Evolutionary conservation across 495 filamentous ascomycete species (phyloP), one percentile per base, ranked within the genome.

Genomic region (Clavariopsis aquatica): DNA sequence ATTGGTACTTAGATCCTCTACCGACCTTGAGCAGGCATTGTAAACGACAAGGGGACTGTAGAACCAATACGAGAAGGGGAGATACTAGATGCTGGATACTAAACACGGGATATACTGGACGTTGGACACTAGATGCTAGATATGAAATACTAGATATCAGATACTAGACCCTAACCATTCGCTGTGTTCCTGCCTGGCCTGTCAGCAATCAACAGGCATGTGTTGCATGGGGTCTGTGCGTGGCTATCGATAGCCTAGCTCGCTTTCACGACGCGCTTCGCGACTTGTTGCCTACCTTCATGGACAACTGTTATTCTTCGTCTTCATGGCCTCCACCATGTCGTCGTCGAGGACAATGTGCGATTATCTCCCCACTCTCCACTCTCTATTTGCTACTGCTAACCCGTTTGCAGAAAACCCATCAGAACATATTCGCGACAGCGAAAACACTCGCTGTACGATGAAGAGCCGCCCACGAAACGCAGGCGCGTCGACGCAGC

Each of bases 401-500:
- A 66, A 66, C 41, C 0, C 6, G 12, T 19, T 4, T 26, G 2
- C 43, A 71, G 71, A 43, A 63, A 62, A 23, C 22, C 49, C n/a
- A 34, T 69, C 5, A 69, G 49, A 52, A 73, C 71, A 5, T 73
- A 73, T 65, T 64, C 71, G 47, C 71, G 71, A 59, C 65, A 62
- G n/a, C 52, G 45, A 60, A 73, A 59, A 60, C 65, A 52, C 31
- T 54, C 61, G 23, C 36, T 71, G 24, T 28, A 62, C 58, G 62
- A 69, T 64, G 57, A 68, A 41, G 65, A 71, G 29, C 71, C 65
- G 13, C 45, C 69, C 10, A 28, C 68, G 19, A 71, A 73, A 46
- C 68, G 69, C 20, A 64, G 65, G 45, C 68, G 67, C 58, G 59
- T 66, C 46, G 59, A 71, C 22, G 41, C 31, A 20, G 36, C 49